A percentile compares a stretch with the other conserved stretches of the same genome.
Evolutionary conservation across 1,139 yeast species (phyloP).

Genomic region (Kluyveromyces marxianus): DNA sequence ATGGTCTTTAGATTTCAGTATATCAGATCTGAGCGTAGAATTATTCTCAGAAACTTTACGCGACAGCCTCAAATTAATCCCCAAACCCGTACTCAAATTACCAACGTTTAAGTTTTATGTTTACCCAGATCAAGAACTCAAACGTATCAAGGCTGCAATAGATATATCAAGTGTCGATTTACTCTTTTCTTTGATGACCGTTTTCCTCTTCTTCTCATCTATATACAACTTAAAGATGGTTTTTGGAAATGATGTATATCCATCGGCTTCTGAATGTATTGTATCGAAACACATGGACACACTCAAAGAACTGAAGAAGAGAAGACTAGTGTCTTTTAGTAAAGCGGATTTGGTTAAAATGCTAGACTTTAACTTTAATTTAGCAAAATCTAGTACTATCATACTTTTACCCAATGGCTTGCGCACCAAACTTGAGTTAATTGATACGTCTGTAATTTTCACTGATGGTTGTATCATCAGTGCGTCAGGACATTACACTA

Average conservation of each 20-base stretch:
- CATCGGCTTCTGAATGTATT: conserved; percentile 28
- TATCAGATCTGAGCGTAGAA: conserved; percentile 23
- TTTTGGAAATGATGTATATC: conserved; percentile 24
- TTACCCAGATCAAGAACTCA: conserved; percentile 24
- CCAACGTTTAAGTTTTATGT: conserved; percentile 22
- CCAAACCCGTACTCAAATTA: conserved; percentile 29
- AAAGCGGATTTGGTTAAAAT: conserved; percentile 17
- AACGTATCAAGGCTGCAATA: conserved; percentile 29
- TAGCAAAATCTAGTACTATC: conserved; percentile 24
- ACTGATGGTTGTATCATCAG: conserved; percentile 14
- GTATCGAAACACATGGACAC: conserved; percentile 23
- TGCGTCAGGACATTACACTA: conserved; percentile 32
- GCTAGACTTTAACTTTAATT: conserved; percentile 20
- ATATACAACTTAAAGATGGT: conserved; percentile 46
- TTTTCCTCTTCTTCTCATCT: conserved; percentile 49
- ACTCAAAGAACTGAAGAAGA: conserved; percentile 17
- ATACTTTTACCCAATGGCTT: conserved; percentile 42
- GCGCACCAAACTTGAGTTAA: conserved; percentile 41
- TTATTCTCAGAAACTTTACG: conserved; percentile 31
- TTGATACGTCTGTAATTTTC: conserved; percentile 21
- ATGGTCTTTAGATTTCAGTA: conserved; percentile 22
- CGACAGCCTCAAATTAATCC: conserved; percentile 21
- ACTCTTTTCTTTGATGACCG: conserved; percentile 41
- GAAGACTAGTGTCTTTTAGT: conserved; percentile 13
- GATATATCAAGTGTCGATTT: conserved; percentile 32